Percentiles rank a stretch among this genome's conserved stretches.
Evolutionary conservation across 768 basidiomycete species (phyloP).

Genomic region (Macrolepiota dolichaula): DNA sequence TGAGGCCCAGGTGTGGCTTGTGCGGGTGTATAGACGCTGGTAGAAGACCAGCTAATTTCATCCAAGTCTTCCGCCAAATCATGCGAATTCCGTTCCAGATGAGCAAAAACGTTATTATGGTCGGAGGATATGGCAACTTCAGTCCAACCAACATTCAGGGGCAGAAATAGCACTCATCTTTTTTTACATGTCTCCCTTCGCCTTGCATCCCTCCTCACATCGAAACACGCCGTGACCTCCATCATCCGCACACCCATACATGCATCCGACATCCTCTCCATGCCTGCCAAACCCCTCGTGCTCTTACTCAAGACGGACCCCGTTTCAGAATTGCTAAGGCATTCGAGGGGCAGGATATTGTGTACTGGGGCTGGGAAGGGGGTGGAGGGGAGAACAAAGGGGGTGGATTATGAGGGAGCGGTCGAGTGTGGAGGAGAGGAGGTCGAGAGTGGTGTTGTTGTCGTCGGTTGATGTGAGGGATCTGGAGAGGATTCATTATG

Average conservation of each 20-base stretch:
- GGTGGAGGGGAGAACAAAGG: constrained; percentile 45
- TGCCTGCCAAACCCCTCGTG: constrained; percentile 38
- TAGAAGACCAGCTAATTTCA: no score
- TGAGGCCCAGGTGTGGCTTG: no score
- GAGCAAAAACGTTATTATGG: constrained; percentile 39
- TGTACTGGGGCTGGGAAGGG: constrained; percentile 55
- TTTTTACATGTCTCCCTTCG: constrained; percentile 35
- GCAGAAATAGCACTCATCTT: constrained; percentile 24
- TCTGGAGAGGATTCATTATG: constrained; percentile 46
- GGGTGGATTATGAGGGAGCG: constrained; percentile 58
- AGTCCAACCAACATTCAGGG: no score
- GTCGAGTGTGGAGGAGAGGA: constrained; percentile 42
- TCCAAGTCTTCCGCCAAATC: no score
- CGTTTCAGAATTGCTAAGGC: constrained; percentile 33
- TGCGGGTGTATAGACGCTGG: no score
- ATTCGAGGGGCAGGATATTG: constrained; percentile 38
- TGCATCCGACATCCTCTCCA: constrained; percentile 34
- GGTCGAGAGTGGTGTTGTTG: constrained; percentile 51
- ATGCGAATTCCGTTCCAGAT: no score
- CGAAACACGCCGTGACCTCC: constrained; percentile 43
- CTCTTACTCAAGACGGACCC: constrained; percentile 55
- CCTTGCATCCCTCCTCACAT: constrained; percentile 43
- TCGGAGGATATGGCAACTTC: no score
- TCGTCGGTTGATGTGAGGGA: constrained; percentile 56
- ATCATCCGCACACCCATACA: constrained; percentile 50